Percentiles rank a stretch among this genome's conserved stretches.
Evolutionary conservation across 1,284 basidiomycete species (phyloP).

Genomic region (Cystobasidiaceae sp.): DNA sequence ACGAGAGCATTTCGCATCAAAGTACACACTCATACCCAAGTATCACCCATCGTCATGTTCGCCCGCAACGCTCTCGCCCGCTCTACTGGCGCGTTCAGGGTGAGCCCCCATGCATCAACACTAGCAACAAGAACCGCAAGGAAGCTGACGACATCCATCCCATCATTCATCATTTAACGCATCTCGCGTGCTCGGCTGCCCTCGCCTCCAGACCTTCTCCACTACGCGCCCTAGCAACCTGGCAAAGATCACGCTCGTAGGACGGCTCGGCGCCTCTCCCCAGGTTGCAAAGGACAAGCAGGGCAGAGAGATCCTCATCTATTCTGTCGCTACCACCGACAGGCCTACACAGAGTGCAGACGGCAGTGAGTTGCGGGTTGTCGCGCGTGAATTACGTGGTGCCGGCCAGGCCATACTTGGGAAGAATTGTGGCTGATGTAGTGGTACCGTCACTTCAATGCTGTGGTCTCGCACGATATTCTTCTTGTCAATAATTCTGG

Average conservation of each 20-base stretch:
- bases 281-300: slow-evolving; percentile 62
- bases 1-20: too few species aligned
- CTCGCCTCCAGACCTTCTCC: slow-evolving; percentile 60
- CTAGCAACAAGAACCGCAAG: too few species aligned
- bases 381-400: neutral
- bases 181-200: too few species aligned
- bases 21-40: too few species aligned
- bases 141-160: too few species aligned
- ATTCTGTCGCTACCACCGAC: slow-evolving; percentile 41
- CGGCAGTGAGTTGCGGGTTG: slow-evolving; percentile 51
- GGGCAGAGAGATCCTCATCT: slow-evolving; percentile 59
- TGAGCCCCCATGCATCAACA: too few species aligned
- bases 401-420: neutral
- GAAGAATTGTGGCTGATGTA: neutral
- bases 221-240: slow-evolving; percentile 53
- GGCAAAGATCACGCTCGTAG: slow-evolving; percentile 68
- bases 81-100: too few species aligned
- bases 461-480: neutral
- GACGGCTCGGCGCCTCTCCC: slow-evolving; percentile 64
- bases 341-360: slow-evolving; percentile 33
- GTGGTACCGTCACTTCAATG: neutral
- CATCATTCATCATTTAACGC: too few species aligned
- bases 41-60: too few species aligned
- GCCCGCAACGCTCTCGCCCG: too few species aligned
- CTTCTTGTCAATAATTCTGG: neutral